Evolutionary conservation across 345 rosid genomes (phyloP).

Genomic region (Psidium friedrichsthalianum): DNA sequence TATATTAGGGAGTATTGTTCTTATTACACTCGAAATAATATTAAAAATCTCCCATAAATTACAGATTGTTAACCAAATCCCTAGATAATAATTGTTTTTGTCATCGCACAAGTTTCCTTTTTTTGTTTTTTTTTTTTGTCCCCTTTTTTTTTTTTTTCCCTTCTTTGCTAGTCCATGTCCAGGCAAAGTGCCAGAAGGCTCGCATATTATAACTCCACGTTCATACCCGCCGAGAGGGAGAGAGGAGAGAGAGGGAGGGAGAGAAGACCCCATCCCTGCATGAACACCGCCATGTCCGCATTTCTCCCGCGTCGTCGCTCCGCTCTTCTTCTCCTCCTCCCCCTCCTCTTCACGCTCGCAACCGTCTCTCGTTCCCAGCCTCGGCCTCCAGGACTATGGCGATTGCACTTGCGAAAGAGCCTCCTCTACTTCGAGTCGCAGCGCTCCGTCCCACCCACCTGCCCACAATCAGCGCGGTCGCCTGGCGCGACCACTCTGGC

Average conservation of each 20-base stretch:
- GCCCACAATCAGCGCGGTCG: constrained; percentile 48
- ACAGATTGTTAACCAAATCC: not conserved
- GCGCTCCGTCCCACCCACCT: constrained; percentile 49
- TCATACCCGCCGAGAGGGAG: not conserved
- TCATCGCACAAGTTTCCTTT: not conserved
- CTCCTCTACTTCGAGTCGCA: constrained; percentile 63
- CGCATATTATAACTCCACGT: not conserved
- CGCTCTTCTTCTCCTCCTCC: not conserved
- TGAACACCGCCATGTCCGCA: not conserved
- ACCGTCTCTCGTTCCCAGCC: not conserved
- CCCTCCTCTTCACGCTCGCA: not conserved
- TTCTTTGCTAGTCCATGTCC: no score
- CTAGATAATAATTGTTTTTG: not conserved
- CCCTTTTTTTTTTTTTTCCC: no score
- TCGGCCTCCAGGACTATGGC: constrained; percentile 21
- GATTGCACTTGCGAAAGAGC: constrained; percentile 46
- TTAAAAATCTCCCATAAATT: not conserved
- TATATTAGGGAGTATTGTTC: not conserved
- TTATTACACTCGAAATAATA: not conserved
- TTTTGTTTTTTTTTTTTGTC: no score
- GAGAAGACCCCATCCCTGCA: not conserved
- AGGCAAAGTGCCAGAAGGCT: not conserved
- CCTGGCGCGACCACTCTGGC: constrained; percentile 64
- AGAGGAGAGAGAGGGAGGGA: not conserved
- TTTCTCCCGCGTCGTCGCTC: not conserved